Conservation (phyloP, 2,329 filamentous ascomycete species). For the Trichophyton mentagrophytes region DNA sequence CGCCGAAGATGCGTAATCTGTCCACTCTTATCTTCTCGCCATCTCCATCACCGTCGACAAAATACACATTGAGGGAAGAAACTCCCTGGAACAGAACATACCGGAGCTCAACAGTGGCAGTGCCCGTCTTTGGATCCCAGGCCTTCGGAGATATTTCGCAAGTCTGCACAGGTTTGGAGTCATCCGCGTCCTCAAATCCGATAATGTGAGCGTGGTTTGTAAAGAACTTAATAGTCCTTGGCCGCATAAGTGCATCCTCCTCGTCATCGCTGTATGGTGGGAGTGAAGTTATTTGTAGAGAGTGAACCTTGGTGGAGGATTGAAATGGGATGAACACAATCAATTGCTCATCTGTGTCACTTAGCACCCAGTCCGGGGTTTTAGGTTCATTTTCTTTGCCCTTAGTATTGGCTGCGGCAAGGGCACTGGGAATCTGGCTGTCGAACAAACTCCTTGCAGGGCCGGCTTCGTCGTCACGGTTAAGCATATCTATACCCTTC, state of each 20-base stretch:
- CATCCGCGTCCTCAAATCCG: conserved; percentile 89
- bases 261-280: conserved; percentile 51
- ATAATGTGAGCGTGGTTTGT: conserved; percentile 81
- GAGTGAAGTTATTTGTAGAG: conserved; percentile 70
- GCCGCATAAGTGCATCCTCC: conserved; percentile 59
- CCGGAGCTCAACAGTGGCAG: conserved; percentile 58
- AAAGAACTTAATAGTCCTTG: conserved; percentile 72
- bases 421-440: conserved; percentile 49
- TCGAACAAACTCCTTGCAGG: conserved; percentile 63
- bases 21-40: conserved; percentile 71
- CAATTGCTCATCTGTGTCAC: conserved; percentile 91
- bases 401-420: conserved; percentile 29
- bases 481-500: conserved; percentile 72
- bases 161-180: conserved; percentile 65
- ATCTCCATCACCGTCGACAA: conserved; percentile 71
- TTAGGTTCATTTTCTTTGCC: conserved; percentile 41
- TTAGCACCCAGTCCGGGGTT: conserved; percentile 77
- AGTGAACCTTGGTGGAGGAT: conserved; percentile 77
- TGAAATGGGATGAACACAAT: conserved; percentile 89
- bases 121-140: conserved; percentile 64
- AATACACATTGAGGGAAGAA: conserved; percentile 71
- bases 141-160: conserved; percentile 62
- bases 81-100: conserved; percentile 98
- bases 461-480: conserved; percentile 66
- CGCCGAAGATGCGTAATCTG: conserved; percentile 57